These are phyloP conservation scores for Plectosphaerella plurivora DNA, from an alignment of 2,329 filamentous ascomycete genomes.

Conservation along the genomic window DNA sequence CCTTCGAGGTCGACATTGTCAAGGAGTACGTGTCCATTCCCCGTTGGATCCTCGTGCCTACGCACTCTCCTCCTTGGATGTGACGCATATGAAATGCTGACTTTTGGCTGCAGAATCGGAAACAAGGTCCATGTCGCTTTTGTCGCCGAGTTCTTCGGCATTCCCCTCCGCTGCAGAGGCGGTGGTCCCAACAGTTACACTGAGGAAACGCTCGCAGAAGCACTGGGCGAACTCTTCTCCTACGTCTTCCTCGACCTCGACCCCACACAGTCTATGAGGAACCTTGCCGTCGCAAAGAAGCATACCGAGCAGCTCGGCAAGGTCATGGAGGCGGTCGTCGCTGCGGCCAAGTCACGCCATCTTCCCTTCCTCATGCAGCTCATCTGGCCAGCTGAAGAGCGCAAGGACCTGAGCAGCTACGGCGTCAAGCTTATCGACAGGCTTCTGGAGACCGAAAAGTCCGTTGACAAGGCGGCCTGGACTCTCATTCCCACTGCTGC, in stretches of 20 bases:
- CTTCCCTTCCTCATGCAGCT: neutral
- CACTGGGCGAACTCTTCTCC: constrained; percentile 49
- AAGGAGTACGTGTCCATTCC: constrained; percentile 8
- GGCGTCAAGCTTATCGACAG: constrained; percentile 53
- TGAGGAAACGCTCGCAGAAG: constrained; percentile 22
- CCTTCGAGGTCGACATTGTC: constrained; percentile 29
- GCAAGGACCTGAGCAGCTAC: constrained; percentile 46
- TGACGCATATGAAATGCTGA: neutral
- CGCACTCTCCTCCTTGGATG: no score
- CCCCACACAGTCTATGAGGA: constrained; percentile 46
- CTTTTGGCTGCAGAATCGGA: constrained; percentile 25
- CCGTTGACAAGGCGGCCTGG: constrained; percentile 50
- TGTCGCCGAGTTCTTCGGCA: constrained; percentile 44
- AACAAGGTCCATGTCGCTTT: constrained; percentile 50
- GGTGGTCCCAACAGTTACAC: constrained; percentile 29
- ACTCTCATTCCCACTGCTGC: constrained; percentile 53
- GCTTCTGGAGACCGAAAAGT: constrained; percentile 48
- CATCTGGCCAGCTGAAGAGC: constrained; percentile 20
- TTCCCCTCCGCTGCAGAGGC: constrained; percentile 30
- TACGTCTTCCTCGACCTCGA: constrained; percentile 53
- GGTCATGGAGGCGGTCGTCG: neutral
- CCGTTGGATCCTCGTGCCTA: neutral
- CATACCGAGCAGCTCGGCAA: neutral
- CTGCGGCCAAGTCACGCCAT: neutral
- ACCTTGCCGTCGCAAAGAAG: neutral